Evolutionary conservation across 805 yeast genomes (phyloP).

Genomic region (Starmerella davenportii): DNA sequence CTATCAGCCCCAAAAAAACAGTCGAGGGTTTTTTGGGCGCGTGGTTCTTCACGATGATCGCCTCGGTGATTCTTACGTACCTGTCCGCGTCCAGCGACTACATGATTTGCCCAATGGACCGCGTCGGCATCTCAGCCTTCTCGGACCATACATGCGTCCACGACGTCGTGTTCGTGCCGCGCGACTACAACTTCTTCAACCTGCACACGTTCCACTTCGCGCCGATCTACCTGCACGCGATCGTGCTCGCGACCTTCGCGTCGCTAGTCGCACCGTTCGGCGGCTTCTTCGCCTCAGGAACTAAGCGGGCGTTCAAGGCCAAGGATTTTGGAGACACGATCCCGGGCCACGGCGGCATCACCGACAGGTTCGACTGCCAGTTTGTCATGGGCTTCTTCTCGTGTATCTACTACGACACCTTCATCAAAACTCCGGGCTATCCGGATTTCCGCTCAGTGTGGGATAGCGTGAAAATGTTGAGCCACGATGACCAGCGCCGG

Average conservation of each 20-base stretch:
- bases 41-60: slow-evolving; percentile 77
- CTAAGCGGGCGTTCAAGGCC: slow-evolving; percentile 87
- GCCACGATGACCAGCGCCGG: slow-evolving; percentile 6
- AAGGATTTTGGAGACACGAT: slow-evolving; percentile 97
- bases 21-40: slow-evolving; percentile 97
- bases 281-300: slow-evolving; percentile 94
- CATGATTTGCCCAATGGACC: slow-evolving; percentile 72
- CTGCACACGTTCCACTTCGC: slow-evolving; percentile 36
- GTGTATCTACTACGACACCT: slow-evolving; percentile 82
- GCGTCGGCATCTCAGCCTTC: slow-evolving; percentile 37
- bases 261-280: slow-evolving; percentile 96
- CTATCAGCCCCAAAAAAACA: slow-evolving; percentile 90
- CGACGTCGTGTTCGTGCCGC: slow-evolving; percentile 78
- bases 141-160: slow-evolving; percentile 55
- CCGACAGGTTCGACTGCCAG: slow-evolving; percentile 95
- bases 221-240: slow-evolving; percentile 81
- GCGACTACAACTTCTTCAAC: slow-evolving; percentile 39
- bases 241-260: slow-evolving; percentile 79
- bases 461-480: slow-evolving; percentile 35
- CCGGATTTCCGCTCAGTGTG: slow-evolving; percentile 51
- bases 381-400: slow-evolving; percentile 93
- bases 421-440: slow-evolving; percentile 41
- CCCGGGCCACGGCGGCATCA: slow-evolving; percentile 97
- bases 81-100: slow-evolving; percentile 48
- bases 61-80: slow-evolving; percentile 49